These are phyloP conservation scores for Pleurotus ostreatus DNA, from an alignment of 768 basidiomycete species.

Conservation along the genomic window DNA sequence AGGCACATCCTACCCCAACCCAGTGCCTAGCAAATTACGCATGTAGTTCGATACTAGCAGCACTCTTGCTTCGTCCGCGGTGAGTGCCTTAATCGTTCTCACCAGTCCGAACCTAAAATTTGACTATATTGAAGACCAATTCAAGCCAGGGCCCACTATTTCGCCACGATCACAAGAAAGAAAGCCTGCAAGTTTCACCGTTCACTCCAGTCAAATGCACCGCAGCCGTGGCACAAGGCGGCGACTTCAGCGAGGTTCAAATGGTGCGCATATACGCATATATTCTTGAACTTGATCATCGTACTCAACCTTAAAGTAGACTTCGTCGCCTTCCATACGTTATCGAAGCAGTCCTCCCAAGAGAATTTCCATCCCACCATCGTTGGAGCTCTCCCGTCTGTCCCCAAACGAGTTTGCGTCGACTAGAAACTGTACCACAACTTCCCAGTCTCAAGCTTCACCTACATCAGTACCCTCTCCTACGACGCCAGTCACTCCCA, in stretches of 20 bases:
- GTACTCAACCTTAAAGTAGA: not conserved
- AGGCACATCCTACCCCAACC: no score
- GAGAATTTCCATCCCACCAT: no score
- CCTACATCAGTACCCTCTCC: not conserved
- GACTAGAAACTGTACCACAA: not conserved
- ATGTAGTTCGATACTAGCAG: not conserved
- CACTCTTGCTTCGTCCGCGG: conserved; percentile 13
- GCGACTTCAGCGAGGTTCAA: not conserved
- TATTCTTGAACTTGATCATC: not conserved
- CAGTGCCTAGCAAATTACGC: no score
- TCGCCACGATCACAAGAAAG: not conserved
- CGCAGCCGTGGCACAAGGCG: not conserved
- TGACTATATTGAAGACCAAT: not conserved
- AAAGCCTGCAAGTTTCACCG: not conserved
- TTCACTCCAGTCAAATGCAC: not conserved
- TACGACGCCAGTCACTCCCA: conserved; percentile 5
- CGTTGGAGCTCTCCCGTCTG: no score
- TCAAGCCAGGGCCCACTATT: not conserved
- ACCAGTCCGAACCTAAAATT: not conserved
- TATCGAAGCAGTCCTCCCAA: not conserved
- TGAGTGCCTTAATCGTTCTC: conserved; percentile 9
- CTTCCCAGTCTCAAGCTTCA: conserved; percentile 2
- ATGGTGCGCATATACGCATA: conserved; percentile 7
- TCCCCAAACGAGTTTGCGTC: no score
- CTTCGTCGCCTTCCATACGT: not conserved